Conservation (phyloP, 805 yeast species). For the Nakazawaea wyomingensis region DNA sequence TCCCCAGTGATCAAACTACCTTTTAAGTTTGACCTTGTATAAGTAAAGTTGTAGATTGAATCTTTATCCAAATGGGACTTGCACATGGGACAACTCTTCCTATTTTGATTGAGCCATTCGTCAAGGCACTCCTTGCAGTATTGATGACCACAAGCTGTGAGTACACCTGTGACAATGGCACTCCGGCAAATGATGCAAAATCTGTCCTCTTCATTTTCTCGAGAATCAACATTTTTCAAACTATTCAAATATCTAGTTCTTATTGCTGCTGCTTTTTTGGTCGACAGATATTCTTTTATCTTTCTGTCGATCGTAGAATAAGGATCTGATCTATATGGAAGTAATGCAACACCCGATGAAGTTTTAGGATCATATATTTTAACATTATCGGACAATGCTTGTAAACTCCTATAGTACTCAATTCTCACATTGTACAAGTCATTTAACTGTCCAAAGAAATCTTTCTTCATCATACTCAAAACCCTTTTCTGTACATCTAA, state of each 20-base stretch:
- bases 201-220: slow-evolving; percentile 31
- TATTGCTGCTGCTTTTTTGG: not conserved
- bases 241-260: slow-evolving; percentile 17
- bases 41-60: slow-evolving; percentile 68
- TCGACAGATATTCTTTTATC: not conserved
- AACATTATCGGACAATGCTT: slow-evolving; percentile 80
- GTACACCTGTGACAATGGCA: slow-evolving; percentile 64
- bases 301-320: slow-evolving; percentile 1
- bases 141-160: slow-evolving; percentile 89
- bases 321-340: not conserved
- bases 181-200: slow-evolving; percentile 78
- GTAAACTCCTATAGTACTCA: slow-evolving; percentile 79
- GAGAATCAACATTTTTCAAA: slow-evolving; percentile 11
- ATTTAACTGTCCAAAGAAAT: slow-evolving; percentile 47
- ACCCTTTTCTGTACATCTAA: slow-evolving; percentile 41
- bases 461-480: slow-evolving; percentile 36
- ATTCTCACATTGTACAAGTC: slow-evolving; percentile 74
- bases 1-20: slow-evolving; percentile 38
- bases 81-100: slow-evolving; percentile 76
- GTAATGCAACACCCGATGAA: not conserved
- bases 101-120: slow-evolving; percentile 58
- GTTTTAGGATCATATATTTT: slow-evolving; percentile 37
- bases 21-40: slow-evolving; percentile 44
- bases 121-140: slow-evolving; percentile 79
- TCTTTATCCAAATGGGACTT: slow-evolving; percentile 42